Base-by-base conservation (phyloP, 2,329 filamentous ascomycete genomes). In the Fusarium pseudoanthophilum region DNA sequence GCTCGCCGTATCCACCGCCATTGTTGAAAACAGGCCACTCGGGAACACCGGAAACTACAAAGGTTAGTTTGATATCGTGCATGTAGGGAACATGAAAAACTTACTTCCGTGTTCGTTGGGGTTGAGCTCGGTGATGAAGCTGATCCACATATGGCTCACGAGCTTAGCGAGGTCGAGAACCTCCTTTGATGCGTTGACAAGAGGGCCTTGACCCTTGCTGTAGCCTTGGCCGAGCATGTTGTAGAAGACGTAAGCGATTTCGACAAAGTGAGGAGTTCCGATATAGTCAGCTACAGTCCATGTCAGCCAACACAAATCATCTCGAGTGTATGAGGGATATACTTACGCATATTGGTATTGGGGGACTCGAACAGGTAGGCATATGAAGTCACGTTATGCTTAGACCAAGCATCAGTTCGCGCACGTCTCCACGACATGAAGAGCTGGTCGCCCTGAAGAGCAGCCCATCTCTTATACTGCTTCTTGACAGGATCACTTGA, bases 391-490 rank as follows among this genome's bases (percentile, higher is more conserved):
- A 87, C 77, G 11, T 83, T 83, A 21, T 83, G 78, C 21, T 83
- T 82, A 13, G 86, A 82, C 87, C 87, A 90, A 7, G 83, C 83
- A 75, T 89, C 82, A 67, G 86, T 87, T 5, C 87, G 85, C 40
- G 85, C 80, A 5, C 90, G 85, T 5, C 89, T 84, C 58, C 86
- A 85, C 5, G 87, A 87, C 49, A 88, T 86, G 80, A 92, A 88
- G 39, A 81, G 74, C 10, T 82, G 80, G 78, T 92, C 90, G 24
- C 89, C 89, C 34, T 55, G 45, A 1, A 87, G 86, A 13, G 89
- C 87, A 15, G 85, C 84, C 28, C 82, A 84, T 53, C 90, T 86
- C 65, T 89, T 87, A 79, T 84, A 90, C 75, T 88, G 82, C 15
- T 59, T 53, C 15, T 66, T 69, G 4, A 77, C 71, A 4, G 67